Evolutionary conservation across 2,329 filamentous ascomycete genomes (phyloP).

Genomic region (Pleurostoma richardsiae): DNA sequence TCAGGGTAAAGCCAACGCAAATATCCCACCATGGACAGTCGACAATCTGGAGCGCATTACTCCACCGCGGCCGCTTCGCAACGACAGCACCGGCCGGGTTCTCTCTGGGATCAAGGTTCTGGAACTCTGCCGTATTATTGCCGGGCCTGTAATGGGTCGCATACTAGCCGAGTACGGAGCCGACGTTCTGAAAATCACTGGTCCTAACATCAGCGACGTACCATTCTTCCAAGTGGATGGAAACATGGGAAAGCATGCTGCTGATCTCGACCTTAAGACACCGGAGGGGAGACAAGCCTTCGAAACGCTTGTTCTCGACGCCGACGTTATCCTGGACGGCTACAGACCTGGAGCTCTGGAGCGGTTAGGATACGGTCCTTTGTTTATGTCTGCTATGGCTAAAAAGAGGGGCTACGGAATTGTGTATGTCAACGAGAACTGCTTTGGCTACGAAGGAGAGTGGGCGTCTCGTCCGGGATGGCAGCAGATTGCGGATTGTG

Average conservation of each 20-base stretch:
- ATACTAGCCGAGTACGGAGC: conserved; percentile 37
- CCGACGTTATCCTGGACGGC: conserved; percentile 49
- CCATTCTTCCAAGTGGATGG: conserved; percentile 31
- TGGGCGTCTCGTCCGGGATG: conserved; percentile 40
- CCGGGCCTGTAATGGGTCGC: conserved; percentile 37
- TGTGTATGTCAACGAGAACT: conserved; percentile 44
- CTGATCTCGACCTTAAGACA: conserved; percentile 34
- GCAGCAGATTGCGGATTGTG: conserved; percentile 42
- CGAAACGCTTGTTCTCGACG: conserved; percentile 35
- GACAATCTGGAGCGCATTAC: not conserved
- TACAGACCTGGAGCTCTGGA: conserved; percentile 40
- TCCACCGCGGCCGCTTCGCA: not conserved
- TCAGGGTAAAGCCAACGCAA: not conserved
- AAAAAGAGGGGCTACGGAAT: conserved; percentile 33
- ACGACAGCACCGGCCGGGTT: conserved; percentile 19
- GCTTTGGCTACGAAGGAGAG: conserved; percentile 41
- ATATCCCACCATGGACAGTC: not conserved
- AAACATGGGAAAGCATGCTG: conserved; percentile 41
- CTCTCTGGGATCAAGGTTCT: conserved; percentile 44
- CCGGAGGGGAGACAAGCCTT: conserved; percentile 31
- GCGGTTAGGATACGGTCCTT: conserved; percentile 32
- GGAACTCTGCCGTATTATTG: conserved; percentile 43
- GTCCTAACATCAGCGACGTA: conserved; percentile 34
- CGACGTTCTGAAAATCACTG: conserved; percentile 39
- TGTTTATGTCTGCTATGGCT: conserved; percentile 32